Evolutionary conservation across 768 basidiomycete species (phyloP), one percentile per base, ranked within the genome.

Genomic region (Favolaschia claudopus): DNA sequence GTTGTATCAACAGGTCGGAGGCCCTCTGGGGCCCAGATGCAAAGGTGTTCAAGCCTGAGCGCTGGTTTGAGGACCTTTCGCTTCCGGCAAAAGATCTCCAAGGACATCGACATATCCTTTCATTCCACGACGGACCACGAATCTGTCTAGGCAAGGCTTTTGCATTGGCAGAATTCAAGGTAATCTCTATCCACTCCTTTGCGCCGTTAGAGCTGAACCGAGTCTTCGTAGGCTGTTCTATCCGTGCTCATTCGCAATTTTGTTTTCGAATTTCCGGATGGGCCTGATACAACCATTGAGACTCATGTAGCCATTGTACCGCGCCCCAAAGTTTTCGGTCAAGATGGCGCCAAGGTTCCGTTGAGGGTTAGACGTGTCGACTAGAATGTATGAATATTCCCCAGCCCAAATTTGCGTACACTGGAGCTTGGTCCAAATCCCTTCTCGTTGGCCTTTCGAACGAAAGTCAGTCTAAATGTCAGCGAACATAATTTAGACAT

Each of bases 1-100:
- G 64, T 24, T 62, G 60, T 36, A 70, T 84, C 28, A 82, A 84
- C 63, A 62, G 69, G 19, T 74, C 76, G 12, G 64, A 69, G 17
- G 63, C 55, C 5, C 56, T 80, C 20, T 84, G 81, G 77, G 83
- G 84, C 6, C 42, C 69, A 1, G 75, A 81, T 38, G 77, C 80
- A 19, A 73, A 66, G 25, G 69, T 75, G 42, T 82, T 82, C 62
- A 70, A 69, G 6, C 82, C 81, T 1, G 72, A 75, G 39, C 74
- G 81, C 7, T 83, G 82, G 81, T 55, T 78, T 10, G 65, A 74
- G 7, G 63, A 69, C 10, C 59, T 55, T 37, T 58, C 63, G 27
- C 29, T 15, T 5, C 34, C 51, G 5, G 76, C 72, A 19, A 66
- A 73, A 33, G 70, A 70, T 32, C 60, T 77, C 36, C 72, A 72